Base-by-base conservation (phyloP, 257 asterid genomes). In the Nicotiana attenuata region DNA sequence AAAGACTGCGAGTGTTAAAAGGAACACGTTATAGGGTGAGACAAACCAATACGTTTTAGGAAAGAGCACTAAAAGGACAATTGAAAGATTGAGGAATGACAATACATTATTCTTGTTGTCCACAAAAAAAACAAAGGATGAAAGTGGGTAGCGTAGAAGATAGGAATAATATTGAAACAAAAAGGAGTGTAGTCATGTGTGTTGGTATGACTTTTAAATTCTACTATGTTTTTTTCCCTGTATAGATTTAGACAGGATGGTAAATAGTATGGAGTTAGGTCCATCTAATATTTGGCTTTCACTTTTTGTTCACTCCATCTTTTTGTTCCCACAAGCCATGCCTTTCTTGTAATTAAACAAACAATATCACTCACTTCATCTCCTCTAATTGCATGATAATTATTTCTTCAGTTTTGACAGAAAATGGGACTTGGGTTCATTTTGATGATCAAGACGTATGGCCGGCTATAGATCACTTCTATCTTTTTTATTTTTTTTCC, bases 201-300 rank as follows among this genome's bases (percentile, higher is more conserved):
- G 65, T 82, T 77, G 83, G 84, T 75, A 31, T 35, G 90, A 89
- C 90, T 84, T 33, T 61, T 33, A 59, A 53, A 76, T n/a, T 59
- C 47, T 33, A 20, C 24, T 26, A n/a, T 35, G 3, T 5, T 15
- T 17, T 26, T 35, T 50, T 24, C 24, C 10, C 10, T 50, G 8
- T 17, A 47, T 31, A 60, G 56, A 60, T 60, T 78, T 26, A 61
- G 81, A 88, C 52, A 73, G 52, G 52, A 28, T 55, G 41, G 56
- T 73, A 57, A 11, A 38, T 22, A 24, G 76, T 8, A 80, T 4
- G 24, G 24, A 66, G 83, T 88, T 87, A 81, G 89, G 89, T 88
- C 76, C 71, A 87, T 87, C 91, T 80, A 87, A 82, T 81, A 50
- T 15, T 41, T n/a, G 41, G 64, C 73, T 76, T 82, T 81, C 65